phyloP scores from a whole-genome alignment of 768 basidiomycete species.

The Termitomyces sp. region DNA sequence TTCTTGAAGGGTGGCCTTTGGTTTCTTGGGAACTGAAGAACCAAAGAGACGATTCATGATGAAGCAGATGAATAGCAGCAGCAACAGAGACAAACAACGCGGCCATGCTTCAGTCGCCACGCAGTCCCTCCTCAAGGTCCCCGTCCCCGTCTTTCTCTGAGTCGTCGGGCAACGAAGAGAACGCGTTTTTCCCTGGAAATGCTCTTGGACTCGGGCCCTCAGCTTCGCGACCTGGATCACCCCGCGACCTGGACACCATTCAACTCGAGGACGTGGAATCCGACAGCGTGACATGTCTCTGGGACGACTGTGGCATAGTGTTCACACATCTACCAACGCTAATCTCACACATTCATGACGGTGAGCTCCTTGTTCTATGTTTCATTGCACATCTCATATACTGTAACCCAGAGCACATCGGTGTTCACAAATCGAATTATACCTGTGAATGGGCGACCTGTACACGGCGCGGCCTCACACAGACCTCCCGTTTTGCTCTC shows the following conservation, averaged over 20 bases:
- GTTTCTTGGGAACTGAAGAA: constrained; percentile 67
- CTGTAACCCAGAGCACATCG: constrained; percentile 61
- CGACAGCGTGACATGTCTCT: constrained; percentile 73
- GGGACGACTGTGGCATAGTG: constrained; percentile 76
- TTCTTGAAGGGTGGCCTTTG: constrained; percentile 83
- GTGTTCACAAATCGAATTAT: constrained; percentile 78
- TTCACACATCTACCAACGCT: constrained; percentile 70
- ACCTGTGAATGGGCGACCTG: constrained; percentile 90
- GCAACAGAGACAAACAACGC: constrained; percentile 12
- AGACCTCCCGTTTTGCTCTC: constrained; percentile 86
- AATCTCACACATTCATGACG: constrained; percentile 78
- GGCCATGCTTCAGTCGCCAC: constrained; percentile 11
- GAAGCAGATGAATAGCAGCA: neutral
- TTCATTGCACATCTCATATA: neutral
- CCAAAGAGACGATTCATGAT: constrained; percentile 83
- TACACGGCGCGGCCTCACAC: constrained; percentile 70
- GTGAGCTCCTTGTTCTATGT: constrained; percentile 36
- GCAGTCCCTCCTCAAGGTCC: constrained; percentile 5
- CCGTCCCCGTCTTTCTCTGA: constrained; percentile 21
- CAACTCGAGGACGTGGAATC: constrained; percentile 12
- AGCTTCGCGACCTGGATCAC: constrained; percentile 10
- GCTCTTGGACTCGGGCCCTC: constrained; percentile 7
- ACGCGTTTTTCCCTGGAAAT: constrained; percentile 18
- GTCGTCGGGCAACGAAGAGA: constrained; percentile 24
- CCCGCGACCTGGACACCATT: constrained; percentile 10